These are phyloP conservation scores for Alternaria ethzedia DNA, from an alignment of 2,329 filamentous ascomycete genomes.

Conservation along the genomic window DNA sequence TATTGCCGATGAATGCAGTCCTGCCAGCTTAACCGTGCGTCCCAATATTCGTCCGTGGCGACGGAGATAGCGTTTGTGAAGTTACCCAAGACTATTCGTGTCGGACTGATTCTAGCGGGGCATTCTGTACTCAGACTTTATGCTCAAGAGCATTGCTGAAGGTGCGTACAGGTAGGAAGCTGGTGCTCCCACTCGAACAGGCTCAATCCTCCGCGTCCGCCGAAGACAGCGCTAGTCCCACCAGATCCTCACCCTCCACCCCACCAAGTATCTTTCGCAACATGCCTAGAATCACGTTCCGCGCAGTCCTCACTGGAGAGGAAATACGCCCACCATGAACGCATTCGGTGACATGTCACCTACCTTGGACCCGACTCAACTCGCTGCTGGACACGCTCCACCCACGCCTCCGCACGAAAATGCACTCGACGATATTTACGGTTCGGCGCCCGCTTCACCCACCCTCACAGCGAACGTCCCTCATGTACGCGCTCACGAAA, in stretches of 20 bases:
- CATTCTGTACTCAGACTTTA: not conserved
- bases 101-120: not conserved
- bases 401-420: constrained; percentile 44
- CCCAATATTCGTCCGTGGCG: not conserved
- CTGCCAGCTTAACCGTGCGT: not conserved
- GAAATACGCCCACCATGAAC: constrained; percentile 18
- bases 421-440: constrained; percentile 56
- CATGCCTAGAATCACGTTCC: constrained; percentile 14
- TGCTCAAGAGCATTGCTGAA: not conserved
- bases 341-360: constrained; percentile 32
- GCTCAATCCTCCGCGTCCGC: constrained; percentile 27
- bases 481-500: constrained; percentile 43
- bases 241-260: constrained; percentile 16
- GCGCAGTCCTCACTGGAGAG: not conserved
- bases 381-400: constrained; percentile 38
- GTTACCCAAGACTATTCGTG: not conserved
- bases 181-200: constrained; percentile 8
- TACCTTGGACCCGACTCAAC: constrained; percentile 30
- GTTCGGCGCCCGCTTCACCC: constrained; percentile 52
- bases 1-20: not conserved
- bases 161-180: not conserved
- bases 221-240: constrained; percentile 20
- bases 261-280: constrained; percentile 7
- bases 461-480: constrained; percentile 12
- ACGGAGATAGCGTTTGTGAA: not conserved